Base-by-base conservation (phyloP, 2,329 filamentous ascomycete species). In the Tolypocladium tundrense region DNA sequence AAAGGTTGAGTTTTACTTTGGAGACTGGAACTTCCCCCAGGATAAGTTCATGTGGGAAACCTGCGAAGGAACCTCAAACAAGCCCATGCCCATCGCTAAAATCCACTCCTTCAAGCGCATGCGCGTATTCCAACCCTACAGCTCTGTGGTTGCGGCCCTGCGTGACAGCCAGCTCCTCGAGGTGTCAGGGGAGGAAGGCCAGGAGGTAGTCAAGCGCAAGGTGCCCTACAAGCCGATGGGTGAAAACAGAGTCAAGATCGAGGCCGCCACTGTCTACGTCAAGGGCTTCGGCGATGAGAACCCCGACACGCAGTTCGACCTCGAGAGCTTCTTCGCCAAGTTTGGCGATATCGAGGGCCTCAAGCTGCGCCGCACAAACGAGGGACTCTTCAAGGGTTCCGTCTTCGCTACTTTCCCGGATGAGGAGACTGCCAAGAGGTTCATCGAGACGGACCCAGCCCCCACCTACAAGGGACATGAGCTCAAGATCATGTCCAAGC, bases 1-100 rank as follows among this genome's bases (percentile, higher is more conserved):
- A n/a, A 64, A 95, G 88, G 90, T 96, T 66, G 91, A 97, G 71
- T 97, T 96, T 74, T 97, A 97, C 81, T 96, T 97, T 75, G 89
- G 89, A 67, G 89, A 95, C 72, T 89, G 87, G 68, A 97, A 97
- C 75, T 84, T 99, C 42, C 87, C 88, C 55, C 86, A 85, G 67
- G 95, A 99, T 75, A 88, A 91, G 72, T 96, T 90, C 77, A 82
- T 99, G 65, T 89, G 91, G 78, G 80, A 85, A 62, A 80, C 86
- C 67, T 88, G 90, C 57, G 88, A 86, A 43, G 93, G 93, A 58
- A 79, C 83, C 63, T 81, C 88, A 67, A 96, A 97, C 79, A 88
- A 88, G 72, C 82, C 92, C 50, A 86, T 99, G 42, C 78, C 86
- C 27, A 79, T 99, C 64, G 86, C 86, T 68, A 82, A 86, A 61